These are phyloP conservation scores for Fusarium dimerum DNA, from an alignment of 2,329 filamentous ascomycete species.

Conservation along the genomic window DNA sequence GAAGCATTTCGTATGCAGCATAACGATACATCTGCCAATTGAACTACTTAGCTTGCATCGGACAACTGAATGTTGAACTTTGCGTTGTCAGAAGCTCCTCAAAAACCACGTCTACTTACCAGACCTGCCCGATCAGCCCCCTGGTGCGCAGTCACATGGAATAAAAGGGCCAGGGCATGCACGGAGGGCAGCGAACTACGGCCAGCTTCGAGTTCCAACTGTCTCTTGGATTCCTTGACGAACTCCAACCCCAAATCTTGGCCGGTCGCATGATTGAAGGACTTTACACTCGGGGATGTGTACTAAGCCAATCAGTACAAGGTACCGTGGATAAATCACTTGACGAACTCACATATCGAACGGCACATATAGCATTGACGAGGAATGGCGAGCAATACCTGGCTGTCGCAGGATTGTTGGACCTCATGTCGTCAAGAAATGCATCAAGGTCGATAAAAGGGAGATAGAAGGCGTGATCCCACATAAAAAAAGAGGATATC, in stretches of 20 bases:
- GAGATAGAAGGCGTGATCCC: conserved; percentile 29
- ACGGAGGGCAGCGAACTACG: conserved; percentile 20
- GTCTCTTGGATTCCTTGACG: conserved; percentile 25
- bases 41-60: not conserved
- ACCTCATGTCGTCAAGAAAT: conserved; percentile 32
- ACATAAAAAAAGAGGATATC: conserved; percentile 32
- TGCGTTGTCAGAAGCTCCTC: not conserved
- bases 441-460: conserved; percentile 27
- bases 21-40: conserved; percentile 19
- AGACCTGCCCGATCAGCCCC: conserved; percentile 12
- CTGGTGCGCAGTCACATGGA: conserved; percentile 13
- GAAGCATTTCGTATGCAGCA: conserved; percentile 22
- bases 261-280: conserved; percentile 7
- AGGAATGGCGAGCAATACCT: conserved; percentile 34
- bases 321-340: too few relatives aligned
- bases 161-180: conserved; percentile 22
- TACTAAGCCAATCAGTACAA: conserved; percentile 4
- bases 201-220: conserved; percentile 22
- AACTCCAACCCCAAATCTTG: conserved; percentile 21
- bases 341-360: conserved; percentile 26
- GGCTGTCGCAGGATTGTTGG: conserved; percentile 11
- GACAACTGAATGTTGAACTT: not conserved
- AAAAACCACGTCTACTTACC: conserved; percentile 5
- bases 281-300: conserved; percentile 22
- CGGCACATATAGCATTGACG: conserved; percentile 35